Conservation (phyloP, 306 rosid species). For the Prunus kanzakura region DNA sequence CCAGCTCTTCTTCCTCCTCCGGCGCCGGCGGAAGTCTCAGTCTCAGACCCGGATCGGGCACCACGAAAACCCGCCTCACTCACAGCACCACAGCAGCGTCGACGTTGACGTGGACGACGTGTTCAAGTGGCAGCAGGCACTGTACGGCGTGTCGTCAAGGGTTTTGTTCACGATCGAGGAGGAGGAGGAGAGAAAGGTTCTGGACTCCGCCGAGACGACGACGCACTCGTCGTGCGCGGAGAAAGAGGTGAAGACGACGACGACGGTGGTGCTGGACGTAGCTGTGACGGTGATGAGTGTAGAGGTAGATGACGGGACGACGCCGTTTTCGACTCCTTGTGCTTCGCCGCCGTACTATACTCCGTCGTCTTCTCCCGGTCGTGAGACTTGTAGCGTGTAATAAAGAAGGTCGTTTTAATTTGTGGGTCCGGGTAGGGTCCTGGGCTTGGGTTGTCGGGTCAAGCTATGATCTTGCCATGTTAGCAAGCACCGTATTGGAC, state of each 20-base stretch:
- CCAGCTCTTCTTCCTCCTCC: conserved; percentile 32
- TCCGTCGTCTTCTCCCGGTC: conserved; percentile 43
- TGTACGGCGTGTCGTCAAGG: conserved; percentile 34
- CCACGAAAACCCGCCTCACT: conserved; percentile 1
- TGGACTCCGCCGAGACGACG: conserved; percentile 24
- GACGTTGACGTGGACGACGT: conserved; percentile 24
- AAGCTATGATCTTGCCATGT: not conserved
- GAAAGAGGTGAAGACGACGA: conserved; percentile 11
- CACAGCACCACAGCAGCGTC: not conserved
- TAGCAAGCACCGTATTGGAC: too few species aligned
- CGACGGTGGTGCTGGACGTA: not conserved
- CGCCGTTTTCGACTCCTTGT: conserved; percentile 46
- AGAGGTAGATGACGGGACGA: conserved; percentile 19
- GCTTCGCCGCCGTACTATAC: conserved; percentile 47
- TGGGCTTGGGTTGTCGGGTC: not conserved
- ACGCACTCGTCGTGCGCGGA: conserved; percentile 9
- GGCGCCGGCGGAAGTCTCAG: conserved; percentile 14
- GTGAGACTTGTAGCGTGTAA: conserved; percentile 9
- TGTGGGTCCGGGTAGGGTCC: not conserved
- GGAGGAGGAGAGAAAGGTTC: conserved; percentile 35
- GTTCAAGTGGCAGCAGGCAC: conserved; percentile 34
- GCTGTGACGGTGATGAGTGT: not conserved
- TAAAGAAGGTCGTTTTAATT: not conserved
- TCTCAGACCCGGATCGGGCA: conserved; percentile 32
- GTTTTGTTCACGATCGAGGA: conserved; percentile 44